These are phyloP conservation scores for Colletotrichum trifolii DNA, from an alignment of 2,329 filamentous ascomycete genomes.

Conservation along the genomic window DNA sequence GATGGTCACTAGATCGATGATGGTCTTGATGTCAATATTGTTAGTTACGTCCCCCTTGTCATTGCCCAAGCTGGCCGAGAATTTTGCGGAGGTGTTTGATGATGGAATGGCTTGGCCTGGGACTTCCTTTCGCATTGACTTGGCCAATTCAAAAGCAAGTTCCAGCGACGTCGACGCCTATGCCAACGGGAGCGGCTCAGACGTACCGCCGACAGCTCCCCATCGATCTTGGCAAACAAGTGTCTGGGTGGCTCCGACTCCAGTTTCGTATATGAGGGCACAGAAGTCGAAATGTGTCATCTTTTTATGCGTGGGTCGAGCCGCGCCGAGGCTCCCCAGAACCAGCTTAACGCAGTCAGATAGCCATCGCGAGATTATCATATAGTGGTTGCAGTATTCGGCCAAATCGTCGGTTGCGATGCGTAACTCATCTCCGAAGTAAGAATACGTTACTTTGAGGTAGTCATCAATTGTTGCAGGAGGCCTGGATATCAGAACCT, in stretches of 20 bases:
- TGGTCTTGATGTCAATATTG: no score
- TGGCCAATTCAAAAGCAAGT: neutral
- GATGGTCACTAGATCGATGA: no score
- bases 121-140: neutral
- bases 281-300: neutral
- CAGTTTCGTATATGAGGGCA: neutral
- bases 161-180: neutral
- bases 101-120: no score
- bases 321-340: neutral
- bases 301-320: neutral
- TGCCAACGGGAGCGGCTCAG: neutral
- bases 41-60: fast-evolving
- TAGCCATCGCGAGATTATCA: neutral
- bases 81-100: no score
- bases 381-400: neutral
- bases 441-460: neutral
- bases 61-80: no score
- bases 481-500: neutral
- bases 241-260: neutral
- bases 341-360: neutral
- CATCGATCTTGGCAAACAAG: neutral
- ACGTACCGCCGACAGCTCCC: neutral
- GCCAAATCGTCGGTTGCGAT: no score
- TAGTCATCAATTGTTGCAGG: neutral
- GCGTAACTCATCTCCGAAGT: fast-evolving